Base-by-base conservation (phyloP, 2,329 filamentous ascomycete species). In the Cladosporium sp. region DNA sequence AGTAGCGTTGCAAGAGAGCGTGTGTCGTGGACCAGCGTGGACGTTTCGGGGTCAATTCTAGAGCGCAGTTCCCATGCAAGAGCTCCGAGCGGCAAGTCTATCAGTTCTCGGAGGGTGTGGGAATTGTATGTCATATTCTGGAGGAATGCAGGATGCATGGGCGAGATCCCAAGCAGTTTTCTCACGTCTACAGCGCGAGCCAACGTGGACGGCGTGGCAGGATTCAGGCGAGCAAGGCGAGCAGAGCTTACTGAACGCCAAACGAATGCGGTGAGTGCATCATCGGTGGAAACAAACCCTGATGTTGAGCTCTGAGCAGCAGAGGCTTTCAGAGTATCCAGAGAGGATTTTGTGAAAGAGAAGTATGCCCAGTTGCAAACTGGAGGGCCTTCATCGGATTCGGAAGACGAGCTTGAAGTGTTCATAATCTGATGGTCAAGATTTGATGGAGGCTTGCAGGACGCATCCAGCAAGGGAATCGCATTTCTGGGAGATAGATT, bases 171-270 rank as follows among this genome's bases (percentile, higher is more conserved):
- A 2, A 82, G 61, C 27, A 66, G 67, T 0, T 58, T 56, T 1
- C 80, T 69, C 3, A 73, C 68, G 53, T 81, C 72, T 7, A 81
- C 68, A 2, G 78, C 75, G 8, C 78, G 78, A 3, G 69, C 68
- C 8, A 80, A 62, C 1, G 62, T 70, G 15, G 69, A 64, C 3
- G 17, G 40, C 4, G 50, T 19, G 12, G 51, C 32, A 1, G 53
- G 17, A 3, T 43, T 19, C 0, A 76, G 51, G 1, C 72, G 70
- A 0, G 64, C 13, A 0, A 68, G 58, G 9, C 79, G 73, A 0
- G 66, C 71, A 29, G 71, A 71, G 0, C 65, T 63, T 7, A 77
- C 32, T 11, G 40, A 17, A 37, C 43, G n/a, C 47, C 43, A 45
- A 20, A 45, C 13, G 15, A 45, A 37, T 4, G 43, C 43, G 43